These are phyloP conservation scores for Salvia miltiorrhiza DNA, from an alignment of 257 asterid species.

Conservation along the genomic window DNA sequence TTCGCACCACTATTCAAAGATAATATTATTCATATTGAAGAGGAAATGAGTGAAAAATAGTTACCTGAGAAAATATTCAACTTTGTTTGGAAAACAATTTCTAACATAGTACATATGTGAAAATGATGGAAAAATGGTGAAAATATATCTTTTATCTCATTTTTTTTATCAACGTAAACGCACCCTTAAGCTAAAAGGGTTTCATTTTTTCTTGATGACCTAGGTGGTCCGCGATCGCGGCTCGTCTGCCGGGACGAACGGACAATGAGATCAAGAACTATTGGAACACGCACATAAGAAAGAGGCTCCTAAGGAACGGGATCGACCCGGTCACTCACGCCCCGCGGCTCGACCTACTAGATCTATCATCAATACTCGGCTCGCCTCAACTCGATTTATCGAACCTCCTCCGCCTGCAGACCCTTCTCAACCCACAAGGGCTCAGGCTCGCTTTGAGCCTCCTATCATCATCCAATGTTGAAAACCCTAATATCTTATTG, in stretches of 20 bases:
- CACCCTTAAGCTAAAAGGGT: neutral
- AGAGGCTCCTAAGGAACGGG: slow-evolving; percentile 68
- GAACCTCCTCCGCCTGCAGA: slow-evolving; percentile 58
- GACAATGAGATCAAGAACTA: slow-evolving; percentile 88
- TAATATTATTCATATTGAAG: too few species aligned
- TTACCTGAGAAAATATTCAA: too few species aligned
- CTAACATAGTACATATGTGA: too few species aligned
- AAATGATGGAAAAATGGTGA: too few species aligned
- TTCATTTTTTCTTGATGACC: neutral
- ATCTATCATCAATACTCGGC: slow-evolving; percentile 54
- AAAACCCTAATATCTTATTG: slow-evolving; percentile 37
- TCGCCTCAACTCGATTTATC: slow-evolving; percentile 54
- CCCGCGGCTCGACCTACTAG: slow-evolving; percentile 65
- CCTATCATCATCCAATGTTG: slow-evolving; percentile 34
- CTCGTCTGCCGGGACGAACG: slow-evolving; percentile 75
- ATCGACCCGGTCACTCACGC: slow-evolving; percentile 88
- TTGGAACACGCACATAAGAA: slow-evolving; percentile 81
- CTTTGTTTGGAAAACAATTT: too few species aligned
- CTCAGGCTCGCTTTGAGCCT: slow-evolving; percentile 46
- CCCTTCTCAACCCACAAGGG: slow-evolving; percentile 66
- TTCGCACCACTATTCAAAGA: too few species aligned
- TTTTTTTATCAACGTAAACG: too few species aligned
- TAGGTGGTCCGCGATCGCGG: slow-evolving; percentile 92
- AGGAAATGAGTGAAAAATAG: too few species aligned
- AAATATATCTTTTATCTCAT: too few species aligned